Conservation (phyloP, 2,329 filamentous ascomycete genomes). For the Aspergillus ochraceus region DNA sequence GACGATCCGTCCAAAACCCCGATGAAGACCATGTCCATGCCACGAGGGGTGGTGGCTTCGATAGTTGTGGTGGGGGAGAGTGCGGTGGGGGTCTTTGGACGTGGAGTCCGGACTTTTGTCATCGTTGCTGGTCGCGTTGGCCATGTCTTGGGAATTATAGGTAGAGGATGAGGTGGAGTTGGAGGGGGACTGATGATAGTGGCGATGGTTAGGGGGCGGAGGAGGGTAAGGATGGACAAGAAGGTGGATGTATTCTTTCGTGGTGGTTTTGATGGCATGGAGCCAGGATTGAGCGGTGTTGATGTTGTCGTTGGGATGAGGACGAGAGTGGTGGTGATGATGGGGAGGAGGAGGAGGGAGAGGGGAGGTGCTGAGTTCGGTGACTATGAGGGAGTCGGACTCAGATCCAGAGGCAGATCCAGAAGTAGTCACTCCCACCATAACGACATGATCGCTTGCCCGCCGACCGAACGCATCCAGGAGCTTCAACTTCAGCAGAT, state of each 20-base stretch:
- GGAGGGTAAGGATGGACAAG: too few relatives aligned
- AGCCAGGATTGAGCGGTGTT: background rate
- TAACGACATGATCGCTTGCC: constrained; percentile 28
- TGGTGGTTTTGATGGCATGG: background rate
- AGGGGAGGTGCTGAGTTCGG: constrained; percentile 25
- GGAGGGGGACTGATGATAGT: background rate
- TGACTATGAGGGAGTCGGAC: constrained; percentile 22
- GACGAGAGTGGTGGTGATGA: constrained; percentile 1
- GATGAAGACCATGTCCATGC: constrained; percentile 19
- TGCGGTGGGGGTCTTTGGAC: background rate
- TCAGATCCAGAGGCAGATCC: constrained; percentile 23
- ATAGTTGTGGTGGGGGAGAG: background rate
- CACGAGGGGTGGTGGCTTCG: constrained; percentile 20
- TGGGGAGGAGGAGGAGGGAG: constrained; percentile 1
- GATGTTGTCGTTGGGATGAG: constrained; percentile 14
- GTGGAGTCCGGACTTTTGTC: background rate
- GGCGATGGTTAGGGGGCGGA: background rate
- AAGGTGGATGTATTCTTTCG: too few relatives aligned
- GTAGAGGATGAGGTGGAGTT: background rate
- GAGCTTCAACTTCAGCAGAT: constrained; percentile 25
- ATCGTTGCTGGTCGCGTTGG: too few relatives aligned
- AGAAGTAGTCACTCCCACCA: constrained; percentile 23
- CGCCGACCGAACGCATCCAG: constrained; percentile 25
- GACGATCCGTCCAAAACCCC: constrained; percentile 28
- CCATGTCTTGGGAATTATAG: too few relatives aligned